Percentiles rank a stretch among this genome's conserved stretches.
Conservation (phyloP, 2,329 filamentous ascomycete species). For the Chaetomium strumarium region DNA sequence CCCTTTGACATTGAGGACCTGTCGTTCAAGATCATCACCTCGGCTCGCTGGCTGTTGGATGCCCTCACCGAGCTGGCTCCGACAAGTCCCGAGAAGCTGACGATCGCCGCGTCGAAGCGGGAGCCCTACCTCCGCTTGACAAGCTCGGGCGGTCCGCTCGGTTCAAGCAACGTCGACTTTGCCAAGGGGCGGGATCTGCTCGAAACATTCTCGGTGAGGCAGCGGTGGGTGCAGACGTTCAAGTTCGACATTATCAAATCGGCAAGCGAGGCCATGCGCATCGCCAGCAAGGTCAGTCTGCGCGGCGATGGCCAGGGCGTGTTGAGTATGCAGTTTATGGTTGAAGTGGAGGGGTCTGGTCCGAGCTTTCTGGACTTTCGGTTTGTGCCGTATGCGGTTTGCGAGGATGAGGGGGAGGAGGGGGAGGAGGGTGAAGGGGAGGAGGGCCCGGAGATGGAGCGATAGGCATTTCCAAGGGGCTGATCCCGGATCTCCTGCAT, state of each 20-base stretch:
- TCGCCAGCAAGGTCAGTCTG: slow-evolving; percentile 87
- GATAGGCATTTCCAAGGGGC: not conserved
- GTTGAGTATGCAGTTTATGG: slow-evolving; percentile 91
- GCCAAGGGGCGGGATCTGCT: slow-evolving; percentile 59
- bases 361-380: slow-evolving; percentile 77
- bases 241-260: slow-evolving; percentile 82
- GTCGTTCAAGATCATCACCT: slow-evolving; percentile 92
- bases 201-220: slow-evolving; percentile 64
- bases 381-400: slow-evolving; percentile 63
- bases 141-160: slow-evolving; percentile 53
- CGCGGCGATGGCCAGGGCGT: slow-evolving; percentile 85
- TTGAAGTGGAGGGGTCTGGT: slow-evolving; percentile 68
- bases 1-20: slow-evolving; percentile 78
- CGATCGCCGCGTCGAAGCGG: slow-evolving; percentile 57
- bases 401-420: slow-evolving; percentile 51
- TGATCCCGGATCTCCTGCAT: no score
- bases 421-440: slow-evolving; percentile 35
- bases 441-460: slow-evolving; percentile 18
- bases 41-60: slow-evolving; percentile 65
- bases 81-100: slow-evolving; percentile 67
- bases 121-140: slow-evolving; percentile 71
- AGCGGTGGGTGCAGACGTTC: slow-evolving; percentile 64
- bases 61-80: slow-evolving; percentile 63
- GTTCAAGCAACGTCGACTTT: slow-evolving; percentile 62
- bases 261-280: slow-evolving; percentile 85